Base-by-base conservation (phyloP, 371 early-diverging fungal species). In the Conidiobolus incongruus region DNA sequence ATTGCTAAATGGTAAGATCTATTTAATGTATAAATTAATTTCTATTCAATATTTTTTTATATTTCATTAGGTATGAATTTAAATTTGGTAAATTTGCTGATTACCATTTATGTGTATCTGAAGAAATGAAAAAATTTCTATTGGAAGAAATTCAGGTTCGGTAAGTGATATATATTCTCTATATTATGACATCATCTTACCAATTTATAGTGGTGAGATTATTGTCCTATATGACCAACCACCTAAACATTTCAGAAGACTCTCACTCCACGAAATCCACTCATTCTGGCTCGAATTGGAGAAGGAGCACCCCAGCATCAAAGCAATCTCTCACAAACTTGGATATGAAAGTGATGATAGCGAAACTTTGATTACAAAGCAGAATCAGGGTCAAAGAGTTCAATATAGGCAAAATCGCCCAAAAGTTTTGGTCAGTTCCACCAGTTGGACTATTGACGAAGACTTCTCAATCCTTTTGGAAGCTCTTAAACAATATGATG, bases 361-460 rank as follows among this genome's bases (percentile, higher is more conserved):
- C 20, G 56, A 52, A 12, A 68, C 70, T 0, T 49, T 75, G 50
- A 44, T 66, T 12, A 55, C 58, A 2, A 45, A 57, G 38, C 68
- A 66, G 40, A 52, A 57, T 17, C 49, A 52, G n/a, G 38, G 47
- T 13, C 50, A 49, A 11, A 46, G 50, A 4, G 45, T 47, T 2
- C 42, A 51, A 19, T 62, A 59, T 46, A 61, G 68, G 36, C 47
- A 46, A 7, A 63, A 66, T 42, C 62, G 83, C 34, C 77, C 80
- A 1, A 63, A 65, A 38, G 51, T 93, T 41, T 55, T 93, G 38
- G 78, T 93, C 4, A 83, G 80, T 46, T 76, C 79, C 49, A 92
- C 93, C n/a, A 78, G 79, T 48, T 95, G 92, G 91, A 95, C 96
- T 0, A 77, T 77, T 28, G 96, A 93, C 56, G 96, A 95, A 50